Evolutionary conservation across 2,329 filamentous ascomycete genomes (phyloP).

Genomic region (Periconia sp.): DNA sequence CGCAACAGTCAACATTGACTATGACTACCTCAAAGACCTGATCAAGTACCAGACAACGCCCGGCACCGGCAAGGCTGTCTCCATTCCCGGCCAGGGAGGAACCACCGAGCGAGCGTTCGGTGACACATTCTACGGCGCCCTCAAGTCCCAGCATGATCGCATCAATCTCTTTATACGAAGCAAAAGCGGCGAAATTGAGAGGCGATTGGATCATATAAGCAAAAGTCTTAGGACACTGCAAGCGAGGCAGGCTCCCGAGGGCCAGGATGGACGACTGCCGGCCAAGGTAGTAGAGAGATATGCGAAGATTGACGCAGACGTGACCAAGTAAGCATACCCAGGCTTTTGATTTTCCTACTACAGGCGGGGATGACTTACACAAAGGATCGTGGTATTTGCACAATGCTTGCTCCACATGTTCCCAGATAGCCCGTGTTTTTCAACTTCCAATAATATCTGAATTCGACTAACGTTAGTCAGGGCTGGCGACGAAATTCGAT

Average conservation of each 20-base stretch:
- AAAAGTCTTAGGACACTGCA: constrained; percentile 46
- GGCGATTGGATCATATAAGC: constrained; percentile 61
- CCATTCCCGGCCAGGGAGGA: constrained; percentile 72
- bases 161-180: constrained; percentile 79
- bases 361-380: neutral
- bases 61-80: constrained; percentile 71
- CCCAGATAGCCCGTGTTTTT: too few species aligned
- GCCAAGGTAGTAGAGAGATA: constrained; percentile 57
- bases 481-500: constrained; percentile 74
- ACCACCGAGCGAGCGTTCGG: constrained; percentile 69
- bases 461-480: constrained; percentile 36
- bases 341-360: neutral
- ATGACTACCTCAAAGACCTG: constrained; percentile 83
- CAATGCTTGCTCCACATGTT: too few species aligned
- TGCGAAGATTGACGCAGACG: constrained; percentile 57
- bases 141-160: constrained; percentile 77
- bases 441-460: neutral
- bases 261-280: constrained; percentile 38
- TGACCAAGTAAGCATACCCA: constrained; percentile 52
- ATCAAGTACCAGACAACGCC: constrained; percentile 81
- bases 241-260: constrained; percentile 18
- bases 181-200: constrained; percentile 78
- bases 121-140: constrained; percentile 71
- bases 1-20: constrained; percentile 78
- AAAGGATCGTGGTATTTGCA: neutral